Percentiles rank a stretch among this genome's conserved stretches.
These are phyloP conservation scores for Didymella keratinophila DNA, from an alignment of 2,329 filamentous ascomycete genomes.

Conservation along the genomic window DNA sequence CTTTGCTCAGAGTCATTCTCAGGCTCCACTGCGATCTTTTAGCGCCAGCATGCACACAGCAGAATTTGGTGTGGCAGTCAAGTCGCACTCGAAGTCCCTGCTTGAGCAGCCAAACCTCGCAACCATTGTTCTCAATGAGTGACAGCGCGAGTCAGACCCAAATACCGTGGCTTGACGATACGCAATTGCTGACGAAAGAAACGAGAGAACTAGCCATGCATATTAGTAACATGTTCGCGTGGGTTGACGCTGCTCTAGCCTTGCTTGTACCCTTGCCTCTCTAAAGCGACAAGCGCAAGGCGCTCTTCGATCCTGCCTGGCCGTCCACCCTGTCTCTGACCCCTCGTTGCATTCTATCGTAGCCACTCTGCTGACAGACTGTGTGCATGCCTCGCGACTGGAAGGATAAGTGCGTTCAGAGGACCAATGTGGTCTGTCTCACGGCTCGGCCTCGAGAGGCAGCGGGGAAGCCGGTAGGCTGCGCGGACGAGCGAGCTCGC, in stretches of 20 bases:
- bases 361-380: background rate
- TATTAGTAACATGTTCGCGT: background rate
- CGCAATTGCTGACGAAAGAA: background rate
- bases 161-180: background rate
- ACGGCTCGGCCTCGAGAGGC: background rate
- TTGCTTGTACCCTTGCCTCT: background rate
- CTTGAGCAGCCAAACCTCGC: background rate
- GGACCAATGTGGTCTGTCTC: background rate
- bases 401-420: background rate
- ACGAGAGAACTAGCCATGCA: background rate
- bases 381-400: background rate
- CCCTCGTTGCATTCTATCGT: background rate
- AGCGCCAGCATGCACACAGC: slow-evolving; percentile 5
- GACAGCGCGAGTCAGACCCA: background rate
- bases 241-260: background rate
- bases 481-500: background rate
- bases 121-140: background rate
- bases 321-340: background rate
- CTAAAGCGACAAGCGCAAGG: background rate
- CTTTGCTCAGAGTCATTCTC: background rate
- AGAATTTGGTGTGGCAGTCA: background rate
- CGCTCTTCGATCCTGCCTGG: background rate
- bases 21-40: background rate
- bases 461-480: background rate
- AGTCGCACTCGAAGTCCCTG: background rate